These are phyloP conservation scores for Scedosporium apiospermum DNA, from an alignment of 2,329 filamentous ascomycete species.

Conservation along the genomic window DNA sequence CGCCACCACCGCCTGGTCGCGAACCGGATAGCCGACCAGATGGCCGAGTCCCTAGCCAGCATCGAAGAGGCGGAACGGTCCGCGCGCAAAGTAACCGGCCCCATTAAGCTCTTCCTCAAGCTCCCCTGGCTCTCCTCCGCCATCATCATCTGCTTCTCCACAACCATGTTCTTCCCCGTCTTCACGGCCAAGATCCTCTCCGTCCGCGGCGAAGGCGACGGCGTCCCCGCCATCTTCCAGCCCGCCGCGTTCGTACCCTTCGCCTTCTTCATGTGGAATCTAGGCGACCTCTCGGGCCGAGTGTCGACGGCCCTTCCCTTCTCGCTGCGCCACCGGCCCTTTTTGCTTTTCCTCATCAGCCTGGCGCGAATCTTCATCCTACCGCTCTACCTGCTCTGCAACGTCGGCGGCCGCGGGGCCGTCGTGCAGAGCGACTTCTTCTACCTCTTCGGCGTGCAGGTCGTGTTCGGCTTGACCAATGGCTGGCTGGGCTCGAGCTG, in stretches of 20 bases:
- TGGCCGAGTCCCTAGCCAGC: constrained; percentile 40
- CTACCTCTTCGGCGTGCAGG: constrained; percentile 75
- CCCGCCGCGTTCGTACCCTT: constrained; percentile 79
- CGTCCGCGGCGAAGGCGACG: constrained; percentile 21
- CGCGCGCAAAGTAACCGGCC: constrained; percentile 37
- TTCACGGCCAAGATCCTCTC: constrained; percentile 63
- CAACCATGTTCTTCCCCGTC: constrained; percentile 93
- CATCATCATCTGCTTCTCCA: constrained; percentile 68
- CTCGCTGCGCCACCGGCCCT: constrained; percentile 53
- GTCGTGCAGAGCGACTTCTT: constrained; percentile 73
- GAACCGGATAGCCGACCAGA: constrained; percentile 34
- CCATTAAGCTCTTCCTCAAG: constrained; percentile 63
- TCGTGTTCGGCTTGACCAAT: constrained; percentile 75
- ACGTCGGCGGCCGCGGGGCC: constrained; percentile 68
- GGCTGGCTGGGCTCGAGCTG: constrained; percentile 79
- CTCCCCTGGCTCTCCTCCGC: constrained; percentile 69
- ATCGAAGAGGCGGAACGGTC: constrained; percentile 44
- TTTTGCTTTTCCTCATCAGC: constrained; percentile 56
- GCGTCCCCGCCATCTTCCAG: constrained; percentile 51
- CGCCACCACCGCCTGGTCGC: constrained; percentile 47
- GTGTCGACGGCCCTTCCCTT: constrained; percentile 51
- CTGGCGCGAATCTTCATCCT: constrained; percentile 61
- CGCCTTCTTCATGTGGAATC: constrained; percentile 87
- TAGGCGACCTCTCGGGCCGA: constrained; percentile 74
- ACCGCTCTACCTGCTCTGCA: constrained; percentile 84